Evolutionary conservation across 495 filamentous ascomycete species (phyloP).

Genomic region (Penicillium paradoxum): DNA sequence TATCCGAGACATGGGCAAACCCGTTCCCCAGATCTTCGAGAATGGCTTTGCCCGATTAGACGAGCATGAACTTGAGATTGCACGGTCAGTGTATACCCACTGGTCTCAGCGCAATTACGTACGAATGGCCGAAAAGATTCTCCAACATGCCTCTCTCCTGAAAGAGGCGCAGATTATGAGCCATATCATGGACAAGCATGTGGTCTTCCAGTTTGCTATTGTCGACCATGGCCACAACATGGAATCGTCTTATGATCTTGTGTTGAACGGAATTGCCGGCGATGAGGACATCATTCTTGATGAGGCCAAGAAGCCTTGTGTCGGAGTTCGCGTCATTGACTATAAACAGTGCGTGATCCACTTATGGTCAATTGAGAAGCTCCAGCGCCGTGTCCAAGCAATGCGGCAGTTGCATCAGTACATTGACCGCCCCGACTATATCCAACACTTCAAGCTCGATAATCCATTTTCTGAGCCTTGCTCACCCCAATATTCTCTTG

Average conservation of each 20-base stretch:
- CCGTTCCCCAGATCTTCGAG: constrained; percentile 43
- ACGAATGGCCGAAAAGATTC: constrained; percentile 86
- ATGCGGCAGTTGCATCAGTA: constrained; percentile 99
- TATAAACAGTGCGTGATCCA: constrained; percentile 83
- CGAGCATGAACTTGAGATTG: constrained; percentile 63
- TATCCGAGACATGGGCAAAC: constrained; percentile 55
- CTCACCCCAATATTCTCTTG: constrained; percentile 84
- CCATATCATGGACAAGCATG: constrained; percentile 88
- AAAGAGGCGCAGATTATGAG: constrained; percentile 99
- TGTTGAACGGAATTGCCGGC: constrained; percentile 85
- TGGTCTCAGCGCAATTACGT: constrained; percentile 88
- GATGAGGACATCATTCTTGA: constrained; percentile 85
- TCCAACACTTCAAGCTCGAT: constrained; percentile 58
- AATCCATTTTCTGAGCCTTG: constrained; percentile 83
- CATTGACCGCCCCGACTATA: constrained; percentile 87
- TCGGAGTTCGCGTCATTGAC: constrained; percentile 87
- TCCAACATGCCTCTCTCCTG: constrained; percentile 78
- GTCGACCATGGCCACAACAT: constrained; percentile 83
- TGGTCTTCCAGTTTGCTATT: constrained; percentile 93
- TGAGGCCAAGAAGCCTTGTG: constrained; percentile 77
- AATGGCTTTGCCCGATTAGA: constrained; percentile 58
- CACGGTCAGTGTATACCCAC: constrained; percentile 58
- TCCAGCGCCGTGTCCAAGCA: constrained; percentile 75
- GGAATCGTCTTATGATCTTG: constrained; percentile 92
- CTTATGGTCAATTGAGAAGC: constrained; percentile 91